A percentile compares a stretch with the other conserved stretches of the same genome.
These are phyloP conservation scores for Zea luxurians DNA, from an alignment of 176 grass and related monocot genomes.

Conservation along the genomic window DNA sequence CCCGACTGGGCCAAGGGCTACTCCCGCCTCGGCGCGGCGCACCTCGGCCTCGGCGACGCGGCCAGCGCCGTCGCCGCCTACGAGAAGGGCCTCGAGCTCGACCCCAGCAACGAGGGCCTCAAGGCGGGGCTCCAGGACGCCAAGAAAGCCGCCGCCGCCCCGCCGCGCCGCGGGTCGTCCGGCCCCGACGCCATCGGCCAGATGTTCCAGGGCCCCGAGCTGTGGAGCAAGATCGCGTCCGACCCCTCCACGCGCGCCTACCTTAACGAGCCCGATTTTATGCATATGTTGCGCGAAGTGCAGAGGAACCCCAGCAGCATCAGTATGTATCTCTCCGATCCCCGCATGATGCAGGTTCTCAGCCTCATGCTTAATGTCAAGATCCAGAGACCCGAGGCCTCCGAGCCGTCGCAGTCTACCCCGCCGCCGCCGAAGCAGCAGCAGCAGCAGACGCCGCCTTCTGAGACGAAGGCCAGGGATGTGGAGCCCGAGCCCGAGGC, in stretches of 20 bases:
- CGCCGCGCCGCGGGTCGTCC: slow-evolving; percentile 31
- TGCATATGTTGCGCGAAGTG: slow-evolving; percentile 84
- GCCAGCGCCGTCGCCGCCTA: slow-evolving; percentile 64
- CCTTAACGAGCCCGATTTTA: slow-evolving; percentile 81
- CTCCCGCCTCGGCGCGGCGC: slow-evolving; percentile 85
- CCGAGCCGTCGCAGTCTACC: slow-evolving; percentile 42
- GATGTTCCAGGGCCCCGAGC: slow-evolving; percentile 90
- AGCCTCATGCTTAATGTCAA: slow-evolving; percentile 94
- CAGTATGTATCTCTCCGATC: slow-evolving; percentile 71
- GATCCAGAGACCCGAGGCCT: slow-evolving; percentile 54
- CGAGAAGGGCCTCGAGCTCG: slow-evolving; percentile 76
- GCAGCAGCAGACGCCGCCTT: slow-evolving; percentile 15
- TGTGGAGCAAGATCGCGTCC: slow-evolving; percentile 87
- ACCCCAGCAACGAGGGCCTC: slow-evolving; percentile 72
- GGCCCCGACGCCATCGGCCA: slow-evolving; percentile 57
- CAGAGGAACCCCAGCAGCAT: slow-evolving; percentile 79
- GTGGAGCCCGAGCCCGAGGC: slow-evolving; percentile 43
- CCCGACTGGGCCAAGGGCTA: slow-evolving; percentile 98
- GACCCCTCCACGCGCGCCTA: slow-evolving; percentile 75
- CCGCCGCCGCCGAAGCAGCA: slow-evolving; percentile 9
- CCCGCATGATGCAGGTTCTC: slow-evolving; percentile 94
- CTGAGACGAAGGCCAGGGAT: slow-evolving; percentile 48
- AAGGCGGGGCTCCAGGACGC: slow-evolving; percentile 74
- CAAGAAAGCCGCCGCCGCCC: slow-evolving; percentile 42
- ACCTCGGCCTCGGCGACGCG: slow-evolving; percentile 72